Percentiles rank a stretch among this genome's conserved stretches.
Conservation (phyloP, 331 rosid species). For the Pyrus hybrid region DNA sequence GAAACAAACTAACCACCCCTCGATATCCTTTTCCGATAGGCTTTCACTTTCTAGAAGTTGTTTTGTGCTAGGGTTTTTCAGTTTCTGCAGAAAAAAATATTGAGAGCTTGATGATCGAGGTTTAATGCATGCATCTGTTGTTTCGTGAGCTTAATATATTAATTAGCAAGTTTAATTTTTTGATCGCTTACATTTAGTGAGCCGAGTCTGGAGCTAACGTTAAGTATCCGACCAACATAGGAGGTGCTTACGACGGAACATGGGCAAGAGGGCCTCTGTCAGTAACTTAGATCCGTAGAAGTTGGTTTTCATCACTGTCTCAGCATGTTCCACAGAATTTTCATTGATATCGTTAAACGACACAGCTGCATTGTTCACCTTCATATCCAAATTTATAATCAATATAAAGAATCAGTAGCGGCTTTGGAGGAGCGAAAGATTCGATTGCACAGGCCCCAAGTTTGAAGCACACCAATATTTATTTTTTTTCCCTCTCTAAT, state of each 20-base stretch:
- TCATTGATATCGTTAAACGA: constrained; percentile 57
- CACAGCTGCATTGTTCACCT: constrained; percentile 87
- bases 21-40: constrained; percentile 44
- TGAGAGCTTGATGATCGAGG: not conserved
- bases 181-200: constrained; percentile 40
- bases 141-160: not conserved
- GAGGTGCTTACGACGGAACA: constrained; percentile 50
- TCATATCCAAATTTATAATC: not conserved
- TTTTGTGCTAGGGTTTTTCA: constrained; percentile 37
- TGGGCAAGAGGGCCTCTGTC: constrained; percentile 50
- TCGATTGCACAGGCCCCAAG: no score
- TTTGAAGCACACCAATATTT: no score
- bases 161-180: not conserved
- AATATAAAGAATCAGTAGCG: not conserved
- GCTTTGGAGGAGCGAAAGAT: no score
- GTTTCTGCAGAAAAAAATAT: constrained; percentile 39
- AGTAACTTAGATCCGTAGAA: constrained; percentile 64
- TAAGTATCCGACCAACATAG: constrained; percentile 49
- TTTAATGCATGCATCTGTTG: not conserved
- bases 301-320: constrained; percentile 60
- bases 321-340: constrained; percentile 64
- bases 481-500: no score
- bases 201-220: constrained; percentile 85
- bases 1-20: constrained; percentile 38
- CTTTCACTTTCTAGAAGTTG: constrained; percentile 23